Evolutionary conservation across 257 asterid species (phyloP), one percentile per base, ranked within the genome.

Genomic region (Solanum phureja): DNA sequence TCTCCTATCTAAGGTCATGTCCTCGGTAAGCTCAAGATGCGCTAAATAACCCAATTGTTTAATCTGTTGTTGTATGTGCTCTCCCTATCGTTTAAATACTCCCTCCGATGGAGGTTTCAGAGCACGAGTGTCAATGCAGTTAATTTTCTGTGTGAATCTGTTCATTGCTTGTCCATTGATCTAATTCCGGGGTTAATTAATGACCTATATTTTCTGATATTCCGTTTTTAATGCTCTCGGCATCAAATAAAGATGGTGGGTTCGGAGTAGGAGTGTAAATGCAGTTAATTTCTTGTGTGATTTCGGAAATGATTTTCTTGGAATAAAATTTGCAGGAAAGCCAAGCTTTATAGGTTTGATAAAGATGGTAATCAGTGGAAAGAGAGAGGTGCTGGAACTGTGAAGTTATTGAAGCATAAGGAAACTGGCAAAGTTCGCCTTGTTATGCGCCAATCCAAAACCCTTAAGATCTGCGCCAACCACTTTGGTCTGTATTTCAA

Each of bases 381-480:
- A 64, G 94, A 92, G 91, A 92, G 94, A 89, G 94, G 94, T 21
- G 90, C 87, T 35, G 94, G 94, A 16, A 86, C 88, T 83, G 93
- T 92, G 52, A 92, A 92, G 90, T 87, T 92, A 35, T 84, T 92
- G 90, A 89, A 92, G 89, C 94, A 92, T 69, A 90, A 89, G 82
- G 91, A 83, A 14, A 88, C 89, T 24, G 90, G 92, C 42, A 92
- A 91, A 91, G 93, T 92, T 86, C 92, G 94, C 7, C 94, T 92
- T 14, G 91, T 92, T 52, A 92, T 92, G 94, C 92, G 94, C 73
- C 93, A 91, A 85, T 88, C 94, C 3, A 91, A 79, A 90, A 91
- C 94, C n/a, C 93, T 92, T 79, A 92, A 92, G 94, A 91, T 92
- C 91, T 92, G 94, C 24, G 94, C 94, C 58, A 92, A 92, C 87